Evolutionary conservation across 192 early-diverging fungal genomes (phyloP).

Genomic region (Coemansia sp.): DNA sequence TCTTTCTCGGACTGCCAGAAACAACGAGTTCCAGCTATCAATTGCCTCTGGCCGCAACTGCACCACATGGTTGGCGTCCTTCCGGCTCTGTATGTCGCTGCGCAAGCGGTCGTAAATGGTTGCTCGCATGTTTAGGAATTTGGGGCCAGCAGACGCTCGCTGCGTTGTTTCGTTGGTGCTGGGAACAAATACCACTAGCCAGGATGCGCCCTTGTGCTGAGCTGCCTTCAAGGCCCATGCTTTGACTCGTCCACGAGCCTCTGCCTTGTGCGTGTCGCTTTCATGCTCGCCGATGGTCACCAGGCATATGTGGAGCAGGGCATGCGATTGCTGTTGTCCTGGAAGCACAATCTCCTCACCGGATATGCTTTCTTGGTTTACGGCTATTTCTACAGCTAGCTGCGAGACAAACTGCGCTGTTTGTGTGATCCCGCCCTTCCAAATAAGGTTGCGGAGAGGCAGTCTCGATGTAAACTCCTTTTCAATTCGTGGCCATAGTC

Average conservation of each 20-base stretch:
- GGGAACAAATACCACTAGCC: conserved; percentile 80
- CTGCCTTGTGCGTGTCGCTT: conserved; percentile 43
- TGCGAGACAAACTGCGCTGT: conserved; percentile 60
- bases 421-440: conserved; percentile 69
- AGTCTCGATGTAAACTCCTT: conserved; percentile 67
- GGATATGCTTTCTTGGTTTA: neutral
- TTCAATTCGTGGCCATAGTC: conserved; percentile 60
- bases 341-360: conserved; percentile 4
- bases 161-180: conserved; percentile 52
- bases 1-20: conserved; percentile 52
- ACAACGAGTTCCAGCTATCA: conserved; percentile 47
- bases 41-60: conserved; percentile 17
- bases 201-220: conserved; percentile 64
- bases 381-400: conserved; percentile 18
- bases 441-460: conserved; percentile 75
- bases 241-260: conserved; percentile 39
- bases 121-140: conserved; percentile 60
- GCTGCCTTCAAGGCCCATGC: conserved; percentile 27
- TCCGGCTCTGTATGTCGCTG: conserved; percentile 71
- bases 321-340: neutral
- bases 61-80: conserved; percentile 32
- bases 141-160: conserved; percentile 32
- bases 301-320: conserved; percentile 35
- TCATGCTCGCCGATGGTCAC: conserved; percentile 25
- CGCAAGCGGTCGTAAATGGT: conserved; percentile 83